Percentiles rank a stretch among this genome's conserved stretches.
These are phyloP conservation scores for Penstemon barbatus DNA, from an alignment of 257 asterid genomes.

Conservation along the genomic window DNA sequence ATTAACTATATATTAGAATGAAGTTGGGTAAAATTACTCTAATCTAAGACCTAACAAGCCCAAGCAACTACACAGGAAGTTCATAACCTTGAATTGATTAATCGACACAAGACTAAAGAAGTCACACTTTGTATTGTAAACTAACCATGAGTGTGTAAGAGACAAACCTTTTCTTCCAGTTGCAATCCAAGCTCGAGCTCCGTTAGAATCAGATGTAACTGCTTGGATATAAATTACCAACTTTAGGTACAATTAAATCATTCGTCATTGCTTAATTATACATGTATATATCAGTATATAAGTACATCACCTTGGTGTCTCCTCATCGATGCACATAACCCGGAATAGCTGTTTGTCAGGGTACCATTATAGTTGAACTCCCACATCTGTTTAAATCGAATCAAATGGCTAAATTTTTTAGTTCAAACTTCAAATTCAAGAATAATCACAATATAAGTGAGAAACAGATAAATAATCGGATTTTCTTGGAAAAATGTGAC, in stretches of 20 bases:
- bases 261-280: neutral
- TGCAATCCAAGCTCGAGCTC: constrained; percentile 81
- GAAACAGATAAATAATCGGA: neutral
- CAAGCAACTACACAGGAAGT: neutral
- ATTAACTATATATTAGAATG: neutral
- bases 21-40: constrained; percentile 1
- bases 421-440: neutral
- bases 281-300: neutral
- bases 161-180: constrained; percentile 66
- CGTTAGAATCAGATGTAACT: constrained; percentile 43
- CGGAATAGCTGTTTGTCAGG: constrained; percentile 69
- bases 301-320: constrained; percentile 47
- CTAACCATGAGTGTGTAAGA: constrained; percentile 15
- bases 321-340: constrained; percentile 75
- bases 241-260: neutral
- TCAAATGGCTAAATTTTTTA: constrained; percentile 7
- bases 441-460: neutral
- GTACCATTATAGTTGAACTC: constrained; percentile 72
- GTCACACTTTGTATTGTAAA: neutral
- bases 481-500: neutral
- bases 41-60: neutral
- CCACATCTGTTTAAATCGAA: constrained; percentile 68
- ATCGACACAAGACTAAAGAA: constrained; percentile 1
- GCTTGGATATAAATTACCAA: constrained; percentile 32
- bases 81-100: neutral